Evolutionary conservation across 371 early-diverging fungal genomes (phyloP).

Genomic region (Blastocladiella emersonii): DNA sequence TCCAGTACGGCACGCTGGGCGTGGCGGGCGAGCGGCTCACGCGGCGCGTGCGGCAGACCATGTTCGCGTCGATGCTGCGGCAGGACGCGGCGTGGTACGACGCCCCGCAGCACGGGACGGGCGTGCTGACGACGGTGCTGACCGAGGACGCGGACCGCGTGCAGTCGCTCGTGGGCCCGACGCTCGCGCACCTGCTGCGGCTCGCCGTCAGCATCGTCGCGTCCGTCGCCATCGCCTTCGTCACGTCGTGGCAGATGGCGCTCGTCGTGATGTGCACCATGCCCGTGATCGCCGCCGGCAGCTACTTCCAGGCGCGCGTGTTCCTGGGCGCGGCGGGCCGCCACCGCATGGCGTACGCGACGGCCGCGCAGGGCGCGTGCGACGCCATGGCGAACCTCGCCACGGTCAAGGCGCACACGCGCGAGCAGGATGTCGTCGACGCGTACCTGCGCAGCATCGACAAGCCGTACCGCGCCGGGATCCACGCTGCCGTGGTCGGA

Average conservation of each 20-base stretch:
- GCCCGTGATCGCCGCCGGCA: slow-evolving; percentile 51
- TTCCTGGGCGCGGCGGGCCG: slow-evolving; percentile 24
- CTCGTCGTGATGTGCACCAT: slow-evolving; percentile 67
- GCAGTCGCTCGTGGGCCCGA: slow-evolving; percentile 64
- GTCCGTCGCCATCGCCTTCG: slow-evolving; percentile 71
- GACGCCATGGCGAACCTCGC: slow-evolving; percentile 6
- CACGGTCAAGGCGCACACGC: slow-evolving; percentile 6
- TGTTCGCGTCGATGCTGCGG: slow-evolving; percentile 63
- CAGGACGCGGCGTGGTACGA: slow-evolving; percentile 77
- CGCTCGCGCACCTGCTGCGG: slow-evolving; percentile 47
- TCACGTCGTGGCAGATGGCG: slow-evolving; percentile 41
- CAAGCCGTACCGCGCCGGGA: neutral
- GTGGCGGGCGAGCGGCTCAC: slow-evolving; percentile 32
- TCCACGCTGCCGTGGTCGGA: neutral
- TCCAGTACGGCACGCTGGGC: slow-evolving; percentile 24
- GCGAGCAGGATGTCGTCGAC: neutral
- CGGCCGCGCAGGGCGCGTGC: slow-evolving; percentile 7
- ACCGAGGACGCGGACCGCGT: slow-evolving; percentile 39
- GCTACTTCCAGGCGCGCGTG: slow-evolving; percentile 39
- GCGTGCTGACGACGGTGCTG: slow-evolving; percentile 27
- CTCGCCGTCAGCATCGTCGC: slow-evolving; percentile 77
- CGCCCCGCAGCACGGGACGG: slow-evolving; percentile 42
- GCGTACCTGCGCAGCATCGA: neutral
- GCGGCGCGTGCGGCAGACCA: slow-evolving; percentile 42
- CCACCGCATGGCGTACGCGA: slow-evolving; percentile 34